phyloP scores from a whole-genome alignment of 495 filamentous ascomycete species.

The Opeltia flavorubescens region DNA sequence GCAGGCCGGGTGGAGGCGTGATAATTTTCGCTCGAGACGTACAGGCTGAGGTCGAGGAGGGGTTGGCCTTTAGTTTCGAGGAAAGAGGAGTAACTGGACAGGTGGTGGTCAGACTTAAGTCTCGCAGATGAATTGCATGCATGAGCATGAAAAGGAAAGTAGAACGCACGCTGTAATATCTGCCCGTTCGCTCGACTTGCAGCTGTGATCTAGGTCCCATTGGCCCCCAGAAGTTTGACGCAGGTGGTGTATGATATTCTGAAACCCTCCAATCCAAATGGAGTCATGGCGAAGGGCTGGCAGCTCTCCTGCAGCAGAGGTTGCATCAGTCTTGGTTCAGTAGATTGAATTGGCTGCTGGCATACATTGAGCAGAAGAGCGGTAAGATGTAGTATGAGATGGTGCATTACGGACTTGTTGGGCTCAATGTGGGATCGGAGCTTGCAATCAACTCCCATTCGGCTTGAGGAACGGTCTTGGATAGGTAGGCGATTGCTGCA shows the following conservation, averaged over 20 bases:
- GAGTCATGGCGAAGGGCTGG: conserved; percentile 55
- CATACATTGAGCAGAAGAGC: not conserved
- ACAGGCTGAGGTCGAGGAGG: conserved; percentile 69
- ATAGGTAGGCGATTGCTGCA: conserved; percentile 58
- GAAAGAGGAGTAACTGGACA: conserved; percentile 41
- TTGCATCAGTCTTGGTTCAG: not conserved
- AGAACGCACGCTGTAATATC: conserved; percentile 41
- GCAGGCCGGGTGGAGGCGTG: conserved; percentile 54
- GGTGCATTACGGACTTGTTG: conserved; percentile 48
- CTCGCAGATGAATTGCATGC: too few relatives aligned
- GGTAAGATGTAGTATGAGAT: not conserved
- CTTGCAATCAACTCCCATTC: conserved; percentile 65
- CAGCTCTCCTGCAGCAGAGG: conserved; percentile 44
- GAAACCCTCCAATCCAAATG: conserved; percentile 55
- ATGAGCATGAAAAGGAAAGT: not conserved
- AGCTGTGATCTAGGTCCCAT: conserved; percentile 42
- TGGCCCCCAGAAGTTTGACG: conserved; percentile 32
- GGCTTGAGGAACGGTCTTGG: conserved; percentile 37
- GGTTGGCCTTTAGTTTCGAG: conserved; percentile 47
- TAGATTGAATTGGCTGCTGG: not conserved
- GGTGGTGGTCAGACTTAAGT: not conserved
- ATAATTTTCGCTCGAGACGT: conserved; percentile 80
- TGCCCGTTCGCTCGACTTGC: conserved; percentile 26
- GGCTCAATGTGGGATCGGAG: conserved; percentile 60
- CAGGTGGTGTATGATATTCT: conserved; percentile 60